Evolutionary conservation across 805 yeast species (phyloP), one percentile per base, ranked within the genome.

Genomic region (Wickerhamomyces hampshirensis): DNA sequence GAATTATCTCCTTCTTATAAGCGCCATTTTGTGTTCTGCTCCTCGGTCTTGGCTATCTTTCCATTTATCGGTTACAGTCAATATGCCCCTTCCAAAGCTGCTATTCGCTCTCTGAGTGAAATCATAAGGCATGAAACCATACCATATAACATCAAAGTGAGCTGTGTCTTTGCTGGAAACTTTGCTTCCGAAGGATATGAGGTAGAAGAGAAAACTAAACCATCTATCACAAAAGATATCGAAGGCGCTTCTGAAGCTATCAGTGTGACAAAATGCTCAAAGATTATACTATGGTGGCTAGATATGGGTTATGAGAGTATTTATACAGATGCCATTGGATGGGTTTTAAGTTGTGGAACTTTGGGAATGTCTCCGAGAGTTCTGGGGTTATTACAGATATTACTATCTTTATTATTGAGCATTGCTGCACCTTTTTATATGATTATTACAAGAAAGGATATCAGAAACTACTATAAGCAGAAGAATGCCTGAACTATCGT

Each of bases 61-160:
- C 87, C 96, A 5, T 82, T 91, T 53, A 84, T 87, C 30, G 99
- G 99, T 0, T 93, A 93, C 56, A 72, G 79, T 0, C 91, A 86
- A 50, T 93, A 93, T 55, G 89, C 93, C 0, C 98, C 99, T 1
- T 59, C 79, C 46, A 93, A 93, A 56, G 81, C 86, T 0, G 95
- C 96, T 0, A 57, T 91, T 12, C 71, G 84, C 50, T 66, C 95
- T 0, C 63, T 93, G 11, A 80, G 88, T 0, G 84, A 83, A 33
- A 66, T 83, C 5, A 60, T 93, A 36, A 76, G 96, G 43, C 96
- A 89, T 48, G 99, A 93, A 56, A 67, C 83, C 29, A 51, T 68
- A 1, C 80, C 83, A 5, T 80, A 77, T 50, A 72, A 80, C 41
- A 77, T 81, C 44, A 62, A 81, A 18, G 84, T 93, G 0, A 73